phyloP scores from a whole-genome alignment of 306 rosid genomes.

The Inga oerstediana region DNA sequence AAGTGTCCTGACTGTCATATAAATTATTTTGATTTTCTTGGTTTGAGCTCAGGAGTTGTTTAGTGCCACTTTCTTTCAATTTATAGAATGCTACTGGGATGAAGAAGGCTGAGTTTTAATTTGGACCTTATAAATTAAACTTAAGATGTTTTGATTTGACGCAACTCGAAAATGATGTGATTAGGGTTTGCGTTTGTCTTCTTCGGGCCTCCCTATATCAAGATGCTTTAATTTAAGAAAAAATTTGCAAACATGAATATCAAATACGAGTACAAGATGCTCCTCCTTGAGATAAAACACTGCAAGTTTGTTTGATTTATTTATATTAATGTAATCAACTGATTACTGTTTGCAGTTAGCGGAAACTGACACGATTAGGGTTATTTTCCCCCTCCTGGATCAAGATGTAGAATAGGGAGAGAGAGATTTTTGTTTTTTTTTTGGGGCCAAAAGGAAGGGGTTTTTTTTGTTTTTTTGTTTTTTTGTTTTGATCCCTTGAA shows the following conservation, averaged over 20 bases:
- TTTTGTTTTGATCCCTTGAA: not conserved
- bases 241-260: too few species aligned
- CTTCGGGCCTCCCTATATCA: too few species aligned
- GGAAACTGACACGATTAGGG: not conserved
- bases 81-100: not conserved
- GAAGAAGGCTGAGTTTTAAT: too few species aligned
- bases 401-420: not conserved
- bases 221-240: not conserved
- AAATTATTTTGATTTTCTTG: not conserved
- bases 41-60: not conserved
- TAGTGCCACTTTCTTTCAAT: not conserved
- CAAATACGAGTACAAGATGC: not conserved
- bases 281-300: not conserved
- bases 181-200: too few species aligned
- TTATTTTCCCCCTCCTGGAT: not conserved
- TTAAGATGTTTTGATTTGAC: not conserved
- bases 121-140: too few species aligned
- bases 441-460: too few species aligned
- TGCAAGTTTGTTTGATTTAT: not conserved
- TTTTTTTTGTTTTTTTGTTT: too few species aligned
- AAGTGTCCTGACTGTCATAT: not conserved
- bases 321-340: not conserved
- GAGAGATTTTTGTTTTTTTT: not conserved
- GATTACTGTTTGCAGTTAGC: not conserved
- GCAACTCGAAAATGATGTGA: too few species aligned